Base-by-base conservation (phyloP, 768 basidiomycete genomes). In the Macrolepiota fuliginosa region DNA sequence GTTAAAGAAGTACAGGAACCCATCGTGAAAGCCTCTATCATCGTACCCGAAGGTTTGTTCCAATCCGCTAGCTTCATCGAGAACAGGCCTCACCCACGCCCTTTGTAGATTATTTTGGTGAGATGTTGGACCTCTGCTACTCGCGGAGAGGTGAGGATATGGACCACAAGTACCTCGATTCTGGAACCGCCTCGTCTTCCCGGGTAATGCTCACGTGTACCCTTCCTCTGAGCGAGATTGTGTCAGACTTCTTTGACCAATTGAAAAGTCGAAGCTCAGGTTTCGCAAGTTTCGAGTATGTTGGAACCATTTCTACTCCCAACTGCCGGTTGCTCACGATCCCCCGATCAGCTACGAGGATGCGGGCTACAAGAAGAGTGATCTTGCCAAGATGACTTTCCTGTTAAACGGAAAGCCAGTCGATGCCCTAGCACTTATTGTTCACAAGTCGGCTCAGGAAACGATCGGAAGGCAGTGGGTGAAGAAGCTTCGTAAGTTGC, bases 91-190 rank as follows among this genome's bases (percentile, higher is more conserved):
- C 3, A 19, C 54, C 53, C 37, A 57, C 12, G 62, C 10, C 56
- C 56, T 58, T 25, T 50, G 29, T 66, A 94, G 94, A 93, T 64
- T 96, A 94, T 71, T 87, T 97, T 36, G 96, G 96, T 7, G 90
- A 91, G 49, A 95, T 99, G 90, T 96, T 98, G 90, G 91, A 92
- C 42, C 82, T 98, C 1, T 97, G 95, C 70, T 91, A 87, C 71
- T 80, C 83, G 4, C 93, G 92, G 69, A 86, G 97, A 51, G 96
- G 89, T 1, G 85, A 89, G 58, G 85, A 92, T 51, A 73, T 96
- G 56, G 90, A 95, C 40, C 90, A 96, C 74, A 83, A 83, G 35
- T 94, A 96, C 70, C 80, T 98, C 19, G 94, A 96, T 62, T 67
- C 79, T 47, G 80, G 82, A 37, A 77, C 78, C 15, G 72, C 70